Evolutionary conservation across 2,329 filamentous ascomycete species (phyloP).

Genomic region (Monilinia fructicola): DNA sequence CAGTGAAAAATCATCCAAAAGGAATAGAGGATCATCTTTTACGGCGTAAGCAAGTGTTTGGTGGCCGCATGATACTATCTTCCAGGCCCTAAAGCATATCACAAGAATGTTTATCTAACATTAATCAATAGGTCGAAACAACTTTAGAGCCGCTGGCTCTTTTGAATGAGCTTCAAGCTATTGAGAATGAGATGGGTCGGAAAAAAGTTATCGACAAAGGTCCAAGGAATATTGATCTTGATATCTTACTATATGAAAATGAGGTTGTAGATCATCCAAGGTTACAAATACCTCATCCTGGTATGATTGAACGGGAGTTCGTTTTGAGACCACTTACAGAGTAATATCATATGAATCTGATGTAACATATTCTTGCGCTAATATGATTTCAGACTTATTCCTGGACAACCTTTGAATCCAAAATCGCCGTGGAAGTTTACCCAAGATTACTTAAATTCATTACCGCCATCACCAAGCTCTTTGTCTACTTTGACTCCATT

Average conservation of each 20-base stretch:
- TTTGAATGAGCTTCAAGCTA: slow-evolving; percentile 76
- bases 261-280: slow-evolving; percentile 65
- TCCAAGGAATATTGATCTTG: slow-evolving; percentile 89
- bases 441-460: slow-evolving; percentile 60
- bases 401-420: slow-evolving; percentile 53
- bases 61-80: too few relatives aligned
- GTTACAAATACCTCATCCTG: slow-evolving; percentile 78
- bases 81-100: too few relatives aligned
- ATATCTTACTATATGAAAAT: slow-evolving; percentile 81
- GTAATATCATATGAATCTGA: slow-evolving; percentile 46
- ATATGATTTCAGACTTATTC: slow-evolving; percentile 50
- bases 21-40: too few relatives aligned
- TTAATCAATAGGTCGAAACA: slow-evolving; percentile 64
- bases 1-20: too few relatives aligned
- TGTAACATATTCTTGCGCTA: slow-evolving; percentile 23
- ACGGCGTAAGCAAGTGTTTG: too few relatives aligned
- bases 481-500: slow-evolving; percentile 61
- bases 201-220: slow-evolving; percentile 89
- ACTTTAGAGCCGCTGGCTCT: slow-evolving; percentile 71
- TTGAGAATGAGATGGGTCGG: slow-evolving; percentile 78
- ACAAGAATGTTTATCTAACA: neutral
- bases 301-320: slow-evolving; percentile 90
- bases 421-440: slow-evolving; percentile 59
- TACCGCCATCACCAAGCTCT: slow-evolving; percentile 50
- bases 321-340: slow-evolving; percentile 84